phyloP scores from a whole-genome alignment of 2,329 filamentous ascomycete species.

The Ascochyta koolunga region DNA sequence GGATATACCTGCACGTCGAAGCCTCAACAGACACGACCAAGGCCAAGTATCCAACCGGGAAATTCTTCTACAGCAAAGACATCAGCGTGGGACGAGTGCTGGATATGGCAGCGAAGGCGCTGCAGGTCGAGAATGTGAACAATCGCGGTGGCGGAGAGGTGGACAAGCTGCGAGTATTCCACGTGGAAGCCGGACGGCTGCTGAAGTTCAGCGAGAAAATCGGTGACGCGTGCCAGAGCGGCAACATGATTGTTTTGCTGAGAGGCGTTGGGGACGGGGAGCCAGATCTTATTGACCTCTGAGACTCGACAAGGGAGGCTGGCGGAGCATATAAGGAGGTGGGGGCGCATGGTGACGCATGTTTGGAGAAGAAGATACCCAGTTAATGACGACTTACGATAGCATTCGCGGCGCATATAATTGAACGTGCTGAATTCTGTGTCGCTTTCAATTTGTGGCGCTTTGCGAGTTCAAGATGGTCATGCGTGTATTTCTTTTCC shows the following conservation, averaged over 20 bases:
- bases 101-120: slow-evolving; percentile 75
- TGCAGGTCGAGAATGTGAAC: slow-evolving; percentile 85
- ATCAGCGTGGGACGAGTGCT: slow-evolving; percentile 89
- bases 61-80: slow-evolving; percentile 63
- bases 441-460: background rate
- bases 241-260: slow-evolving; percentile 88
- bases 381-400: background rate
- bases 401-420: background rate
- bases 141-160: slow-evolving; percentile 77
- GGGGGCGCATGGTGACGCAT: background rate
- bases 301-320: slow-evolving; percentile 3
- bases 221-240: slow-evolving; percentile 73
- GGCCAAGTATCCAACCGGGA: slow-evolving; percentile 74
- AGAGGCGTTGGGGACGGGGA: slow-evolving; percentile 82
- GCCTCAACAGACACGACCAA: slow-evolving; percentile 85
- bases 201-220: slow-evolving; percentile 89
- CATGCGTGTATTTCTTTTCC: no score
- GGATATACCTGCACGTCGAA: slow-evolving; percentile 90
- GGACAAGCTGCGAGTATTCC: slow-evolving; percentile 84
- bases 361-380: slow-evolving; percentile 24
- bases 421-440: background rate
- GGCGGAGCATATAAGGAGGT: background rate
- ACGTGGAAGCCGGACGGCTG: slow-evolving; percentile 86
- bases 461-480: no score
- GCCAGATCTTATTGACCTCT: slow-evolving; percentile 70